A percentile compares a stretch with the other conserved stretches of the same genome.
phyloP scores from a whole-genome alignment of 1,284 basidiomycete species.

The Rhodotorula sp. region DNA sequence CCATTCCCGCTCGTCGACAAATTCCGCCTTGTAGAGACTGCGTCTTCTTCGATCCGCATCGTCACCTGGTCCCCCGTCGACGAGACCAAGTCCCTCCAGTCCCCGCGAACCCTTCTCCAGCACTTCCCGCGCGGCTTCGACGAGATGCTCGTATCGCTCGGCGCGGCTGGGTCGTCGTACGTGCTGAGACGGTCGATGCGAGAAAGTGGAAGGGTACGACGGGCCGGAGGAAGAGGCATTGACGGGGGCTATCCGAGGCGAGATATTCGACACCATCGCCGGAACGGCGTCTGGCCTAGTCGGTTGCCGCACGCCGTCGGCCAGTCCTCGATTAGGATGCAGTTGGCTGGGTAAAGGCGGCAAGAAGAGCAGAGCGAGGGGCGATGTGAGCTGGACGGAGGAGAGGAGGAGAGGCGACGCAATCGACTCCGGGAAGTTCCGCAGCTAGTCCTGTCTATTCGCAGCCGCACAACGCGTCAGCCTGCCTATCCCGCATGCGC shows the following conservation, averaged over 20 bases:
- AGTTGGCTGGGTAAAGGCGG: background rate
- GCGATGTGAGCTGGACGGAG: too few relatives aligned
- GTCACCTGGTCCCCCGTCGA: background rate
- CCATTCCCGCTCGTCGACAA: constrained; percentile 15
- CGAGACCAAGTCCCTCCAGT: background rate
- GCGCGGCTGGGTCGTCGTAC: constrained; percentile 26
- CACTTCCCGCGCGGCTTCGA: constrained; percentile 21
- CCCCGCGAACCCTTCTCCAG: background rate
- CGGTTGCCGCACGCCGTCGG: background rate
- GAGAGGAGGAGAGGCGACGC: background rate
- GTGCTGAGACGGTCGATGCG: constrained; percentile 3
- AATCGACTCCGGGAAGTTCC: too few relatives aligned
- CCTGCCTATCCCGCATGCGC: too few relatives aligned
- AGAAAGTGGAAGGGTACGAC: background rate
- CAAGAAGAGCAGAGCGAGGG: background rate
- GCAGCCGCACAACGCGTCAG: too few relatives aligned
- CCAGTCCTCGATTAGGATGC: too few relatives aligned
- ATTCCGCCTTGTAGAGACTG: background rate
- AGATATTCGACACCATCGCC: background rate
- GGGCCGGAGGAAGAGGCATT: background rate
- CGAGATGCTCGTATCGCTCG: constrained; percentile 36
- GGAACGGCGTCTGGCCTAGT: too few relatives aligned
- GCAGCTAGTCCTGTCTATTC: too few relatives aligned
- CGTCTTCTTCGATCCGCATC: background rate
- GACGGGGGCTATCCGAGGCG: background rate